Base-by-base conservation (phyloP, 345 rosid genomes). In the Lenwebbia sp. region DNA sequence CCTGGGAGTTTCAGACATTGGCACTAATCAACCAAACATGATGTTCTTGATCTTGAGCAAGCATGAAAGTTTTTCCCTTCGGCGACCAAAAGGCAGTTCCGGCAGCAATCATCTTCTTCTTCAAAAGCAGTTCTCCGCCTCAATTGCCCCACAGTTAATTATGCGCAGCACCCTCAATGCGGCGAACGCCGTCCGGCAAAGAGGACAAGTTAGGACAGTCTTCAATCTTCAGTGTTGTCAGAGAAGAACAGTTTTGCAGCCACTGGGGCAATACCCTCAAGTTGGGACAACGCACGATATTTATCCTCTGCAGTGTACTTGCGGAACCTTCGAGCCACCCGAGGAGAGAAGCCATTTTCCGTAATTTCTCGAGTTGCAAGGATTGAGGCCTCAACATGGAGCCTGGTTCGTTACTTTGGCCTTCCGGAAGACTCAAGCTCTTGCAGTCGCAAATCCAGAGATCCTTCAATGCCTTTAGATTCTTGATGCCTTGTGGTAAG, bases 281-380 rank as follows among this genome's bases (percentile, higher is more conserved):
- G 60, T 82, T 57, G 13, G 25, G 75, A 56, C 88, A 89, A 8
- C 50, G 2, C 10, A 0, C 13, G 17, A 85, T 30, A 0, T 0
- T 0, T 11, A 89, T 25, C 47, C 0, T 9, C 21, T 84, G 53
- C 23, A 89, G 44, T 40, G 87, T 82, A 26, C 52, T 57, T 2
- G 85, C 83, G 47, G 83, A 87, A 9, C 54, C 82, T 54, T 51
- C 44, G 28, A 90, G 76, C 92, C 92, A 88, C 26, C 37, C 28
- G 7, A 87, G 91, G 15, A 88, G 21, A 0, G 30, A 22, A 11
- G 15, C 86, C 40, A 90, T 11, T 19, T 53, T 52, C 1, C 86
- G 87, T 37, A 89, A 7, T 3, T 2, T 17, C 1, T 0, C 2
- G 17, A 88, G 17, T 11, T 0, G 0, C 19, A 91, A 13, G 22